Percentiles rank a stretch among this genome's conserved stretches.
phyloP scores from a whole-genome alignment of 1,284 basidiomycete species.

The Cerrena zonata region DNA sequence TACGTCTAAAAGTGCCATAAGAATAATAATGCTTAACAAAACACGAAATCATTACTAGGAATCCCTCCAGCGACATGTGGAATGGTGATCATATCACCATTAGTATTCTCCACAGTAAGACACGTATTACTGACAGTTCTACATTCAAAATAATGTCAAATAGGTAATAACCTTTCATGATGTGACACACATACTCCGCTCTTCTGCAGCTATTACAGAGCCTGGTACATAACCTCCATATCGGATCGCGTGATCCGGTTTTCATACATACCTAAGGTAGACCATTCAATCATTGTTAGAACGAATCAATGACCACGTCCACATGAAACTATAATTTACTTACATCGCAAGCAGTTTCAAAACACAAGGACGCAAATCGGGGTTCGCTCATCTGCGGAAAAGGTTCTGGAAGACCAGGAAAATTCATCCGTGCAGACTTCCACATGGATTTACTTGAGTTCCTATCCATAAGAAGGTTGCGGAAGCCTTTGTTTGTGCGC shows the following conservation, averaged over 20 bases:
- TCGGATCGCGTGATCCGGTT: background rate
- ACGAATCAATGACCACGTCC: background rate
- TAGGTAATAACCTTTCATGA: background rate
- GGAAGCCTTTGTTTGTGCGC: conserved; percentile 32
- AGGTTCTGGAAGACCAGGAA: conserved; percentile 20
- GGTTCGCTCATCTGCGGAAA: conserved; percentile 31
- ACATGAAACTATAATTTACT: background rate
- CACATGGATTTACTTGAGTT: conserved; percentile 36
- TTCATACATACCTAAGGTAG: background rate
- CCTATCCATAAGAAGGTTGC: conserved; percentile 34
- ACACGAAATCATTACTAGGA: no score
- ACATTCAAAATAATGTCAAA: background rate
- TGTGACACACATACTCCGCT: background rate
- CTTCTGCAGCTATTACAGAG: background rate
- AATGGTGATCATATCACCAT: no score
- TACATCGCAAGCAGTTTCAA: conserved; percentile 12
- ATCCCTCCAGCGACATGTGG: no score
- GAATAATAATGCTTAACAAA: no score
- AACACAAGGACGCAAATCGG: conserved; percentile 24
- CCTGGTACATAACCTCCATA: background rate
- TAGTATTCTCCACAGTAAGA: no score
- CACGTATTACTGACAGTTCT: no score
- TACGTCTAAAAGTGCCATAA: no score
- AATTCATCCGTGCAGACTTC: conserved; percentile 28
- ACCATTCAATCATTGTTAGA: background rate